Conservation (phyloP, 805 yeast genomes). For the Candida ulmi region DNA sequence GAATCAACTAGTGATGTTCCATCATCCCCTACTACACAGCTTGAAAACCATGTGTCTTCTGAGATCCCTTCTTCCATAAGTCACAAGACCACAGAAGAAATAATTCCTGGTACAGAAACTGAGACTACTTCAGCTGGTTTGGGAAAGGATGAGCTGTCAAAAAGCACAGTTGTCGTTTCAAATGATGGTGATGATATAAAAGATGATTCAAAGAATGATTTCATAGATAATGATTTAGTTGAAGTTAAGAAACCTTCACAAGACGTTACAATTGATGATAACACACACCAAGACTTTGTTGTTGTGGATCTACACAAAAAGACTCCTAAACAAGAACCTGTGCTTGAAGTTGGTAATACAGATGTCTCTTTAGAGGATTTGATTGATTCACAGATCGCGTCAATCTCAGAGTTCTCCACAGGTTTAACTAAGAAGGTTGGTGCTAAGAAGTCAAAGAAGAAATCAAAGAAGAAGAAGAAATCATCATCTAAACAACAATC, state of each 20-base stretch:
- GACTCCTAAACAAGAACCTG: conserved; percentile 3
- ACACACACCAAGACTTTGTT: conserved; percentile 16
- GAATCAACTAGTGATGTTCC: no score
- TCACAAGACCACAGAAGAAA: no score
- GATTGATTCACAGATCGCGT: conserved; percentile 25
- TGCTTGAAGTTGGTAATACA: conserved; percentile 8
- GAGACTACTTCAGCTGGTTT: no score
- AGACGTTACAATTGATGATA: conserved; percentile 10
- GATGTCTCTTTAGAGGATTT: conserved; percentile 22
- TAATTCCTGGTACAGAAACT: conserved; percentile 40
- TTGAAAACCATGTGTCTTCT: no score
- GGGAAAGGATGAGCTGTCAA: conserved; percentile 4
- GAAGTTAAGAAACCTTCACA: conserved; percentile 1
- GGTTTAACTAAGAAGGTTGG: conserved; percentile 15
- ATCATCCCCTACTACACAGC: no score
- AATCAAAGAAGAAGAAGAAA: background rate
- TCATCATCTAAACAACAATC: background rate
- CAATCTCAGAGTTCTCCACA: conserved; percentile 19
- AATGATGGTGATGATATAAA: conserved; percentile 5
- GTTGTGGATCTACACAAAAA: conserved; percentile 17
- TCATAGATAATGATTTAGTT: conserved; percentile 4
- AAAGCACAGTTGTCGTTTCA: conserved; percentile 10
- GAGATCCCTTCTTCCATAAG: no score
- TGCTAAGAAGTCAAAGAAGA: conserved; percentile 5
- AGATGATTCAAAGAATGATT: conserved; percentile 2